Evolutionary conservation across 1,284 basidiomycete species (phyloP).

Genomic region (Heterobasidion occidentale): DNA sequence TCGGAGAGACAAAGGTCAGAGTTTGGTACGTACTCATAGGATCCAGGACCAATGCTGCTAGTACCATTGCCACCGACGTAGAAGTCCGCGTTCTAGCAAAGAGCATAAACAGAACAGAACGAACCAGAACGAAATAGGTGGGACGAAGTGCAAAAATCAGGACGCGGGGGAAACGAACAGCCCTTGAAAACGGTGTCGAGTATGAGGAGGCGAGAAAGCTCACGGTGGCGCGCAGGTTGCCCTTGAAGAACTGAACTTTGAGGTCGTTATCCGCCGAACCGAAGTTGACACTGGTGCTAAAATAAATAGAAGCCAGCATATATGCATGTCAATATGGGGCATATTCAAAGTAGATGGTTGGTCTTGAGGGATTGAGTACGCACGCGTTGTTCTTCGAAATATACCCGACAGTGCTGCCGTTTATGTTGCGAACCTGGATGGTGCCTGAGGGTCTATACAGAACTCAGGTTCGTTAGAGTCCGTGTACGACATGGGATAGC

Average conservation of each 20-base stretch:
- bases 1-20: too few species aligned
- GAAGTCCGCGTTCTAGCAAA: neutral
- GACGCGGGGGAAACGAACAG: too few species aligned
- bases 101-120: neutral
- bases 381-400: neutral
- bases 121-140: too few species aligned
- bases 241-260: neutral
- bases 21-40: neutral
- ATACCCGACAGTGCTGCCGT: conserved; percentile 1
- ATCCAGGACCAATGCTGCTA: neutral
- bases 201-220: neutral
- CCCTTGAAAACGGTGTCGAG: too few species aligned
- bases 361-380: neutral
- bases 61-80: neutral
- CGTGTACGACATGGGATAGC: neutral
- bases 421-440: neutral
- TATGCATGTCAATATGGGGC: too few species aligned
- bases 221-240: neutral
- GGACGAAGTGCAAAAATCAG: too few species aligned
- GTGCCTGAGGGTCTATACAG: neutral
- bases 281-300: neutral
- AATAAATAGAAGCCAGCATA: too few species aligned
- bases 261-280: neutral
- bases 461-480: neutral
- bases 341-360: too few species aligned